Base-by-base conservation (phyloP, 2,329 filamentous ascomycete genomes). In the Pseudopyrenochaeta lycopersici region DNA sequence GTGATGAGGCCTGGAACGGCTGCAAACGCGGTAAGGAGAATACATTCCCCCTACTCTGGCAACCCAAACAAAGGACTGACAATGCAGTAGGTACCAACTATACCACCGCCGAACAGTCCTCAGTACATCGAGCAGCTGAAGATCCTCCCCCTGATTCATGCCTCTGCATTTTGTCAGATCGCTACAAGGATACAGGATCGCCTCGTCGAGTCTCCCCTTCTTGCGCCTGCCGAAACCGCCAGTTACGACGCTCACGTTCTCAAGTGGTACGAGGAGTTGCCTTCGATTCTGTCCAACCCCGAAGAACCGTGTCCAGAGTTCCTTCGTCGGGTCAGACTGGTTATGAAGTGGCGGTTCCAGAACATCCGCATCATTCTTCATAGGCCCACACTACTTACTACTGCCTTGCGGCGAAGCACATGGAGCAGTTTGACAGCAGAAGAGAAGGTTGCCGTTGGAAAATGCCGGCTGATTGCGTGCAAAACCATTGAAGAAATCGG, bases 331-430 rank as follows among this genome's bases (percentile, higher is more conserved):
- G 85, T 88, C 1, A 84, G 90, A 45, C 86, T 86, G 58, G 84
- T 92, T 63, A 91, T 92, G 88, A 90, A 90, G 72, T 93, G 90
- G 90, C 84, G 90, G 12, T 93, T 90, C 70, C 87, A 90, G 68
- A 92, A 91, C 64, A 82, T 92, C 41, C 87, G 90, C 41, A 89
- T 92, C 76, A 82, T 93, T 1, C 84, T 93, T 18, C 88, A 92
- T 72, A 83, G 90, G 2, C 90, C 90, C 0, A 86, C 89, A 0
- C 80, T 94, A 1, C 81, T 93, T 5, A 88, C 74, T 4, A 85
- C 75, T 78, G 90, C 66, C 81, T 86, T 68, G 80, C 80, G 81
- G 65, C 78, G 60, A 62, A 83, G 63, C 80, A 83, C 69, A 46
- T 83, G 68, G 81, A 81, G 52, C 74, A 82, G 43, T 77, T 82